Base-by-base conservation (phyloP, 1,284 basidiomycete genomes). In the Marasmius fiardii region DNA sequence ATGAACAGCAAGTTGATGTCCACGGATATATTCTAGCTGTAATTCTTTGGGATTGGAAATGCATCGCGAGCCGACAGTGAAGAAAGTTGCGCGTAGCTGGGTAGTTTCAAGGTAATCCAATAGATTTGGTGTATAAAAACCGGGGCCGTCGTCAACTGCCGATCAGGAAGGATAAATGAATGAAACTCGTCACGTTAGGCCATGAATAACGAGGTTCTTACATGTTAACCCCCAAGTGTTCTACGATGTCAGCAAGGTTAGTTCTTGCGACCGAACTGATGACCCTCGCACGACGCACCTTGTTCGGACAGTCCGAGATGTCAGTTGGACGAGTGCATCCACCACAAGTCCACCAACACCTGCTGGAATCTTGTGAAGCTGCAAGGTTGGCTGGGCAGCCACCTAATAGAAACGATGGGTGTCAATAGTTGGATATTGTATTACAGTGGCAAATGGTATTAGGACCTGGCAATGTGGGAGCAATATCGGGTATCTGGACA, bases 301-400 rank as follows among this genome's bases (percentile, higher is more conserved):
- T 79, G 58, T 85, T 79, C 7, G 90, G 90, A 72, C 92, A 94
- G 21, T 76, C 73, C 43, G 79, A 80, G 61, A 94, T 80, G 67
- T 94, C 92, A 11, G 82, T 82, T 28, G 74, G 63, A 28, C 81
- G 78, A 1, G 81, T 83, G 74, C 90, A 93, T 41, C 89, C 84
- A 65, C 86, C 83, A 67, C 92, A 94, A 7, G 90, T 92, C 92
- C 92, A 95, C 92, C 92, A 94, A 71, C 90, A 91, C 26, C 82
- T 78, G 12, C 72, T 72, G 4, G 68, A 57, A 63, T 91, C 79
- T 7, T 76, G 71, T 7, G 80, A 81, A 5, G 86, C 85, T 2
- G 68, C 76, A 0, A 81, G 72, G 65, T 90, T 89, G 43, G 82
- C 74, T 1, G 79, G 67, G 63, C 90, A 93, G 52, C 86, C 84